Evolutionary conservation across 306 rosid species (phyloP).

Genomic region (Fagus sylvatica): DNA sequence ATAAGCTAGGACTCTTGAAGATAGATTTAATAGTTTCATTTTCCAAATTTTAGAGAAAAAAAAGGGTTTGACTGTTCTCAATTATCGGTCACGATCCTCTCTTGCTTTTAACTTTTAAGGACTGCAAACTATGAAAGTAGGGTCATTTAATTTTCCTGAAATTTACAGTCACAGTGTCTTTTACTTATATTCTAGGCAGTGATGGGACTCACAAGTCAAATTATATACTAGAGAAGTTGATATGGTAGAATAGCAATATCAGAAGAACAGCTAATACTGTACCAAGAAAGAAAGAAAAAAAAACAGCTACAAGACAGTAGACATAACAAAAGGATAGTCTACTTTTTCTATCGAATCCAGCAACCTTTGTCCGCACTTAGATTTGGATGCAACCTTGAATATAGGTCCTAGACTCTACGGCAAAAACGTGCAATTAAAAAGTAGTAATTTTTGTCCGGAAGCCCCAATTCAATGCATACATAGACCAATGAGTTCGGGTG

Average conservation of each 20-base stretch:
- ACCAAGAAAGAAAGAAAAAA: background rate
- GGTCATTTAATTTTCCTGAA: background rate
- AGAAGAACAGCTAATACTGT: too few relatives aligned
- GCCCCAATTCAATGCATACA: background rate
- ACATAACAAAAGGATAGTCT: background rate
- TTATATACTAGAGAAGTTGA: too few relatives aligned
- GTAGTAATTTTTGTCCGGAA: background rate
- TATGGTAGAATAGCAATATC: too few relatives aligned
- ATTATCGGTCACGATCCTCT: background rate
- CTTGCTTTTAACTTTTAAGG: background rate
- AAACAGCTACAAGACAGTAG: background rate
- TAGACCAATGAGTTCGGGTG: background rate
- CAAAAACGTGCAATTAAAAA: background rate
- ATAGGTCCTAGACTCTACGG: background rate
- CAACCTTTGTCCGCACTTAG: background rate
- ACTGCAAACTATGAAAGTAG: background rate
- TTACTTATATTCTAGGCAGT: background rate
- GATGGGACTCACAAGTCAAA: background rate
- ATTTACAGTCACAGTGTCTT: background rate
- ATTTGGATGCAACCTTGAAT: background rate
- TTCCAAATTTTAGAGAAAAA: too few relatives aligned
- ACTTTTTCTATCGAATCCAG: background rate
- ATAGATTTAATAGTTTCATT: too few relatives aligned
- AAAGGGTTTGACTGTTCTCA: background rate
- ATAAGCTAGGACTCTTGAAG: too few relatives aligned